phyloP scores from a whole-genome alignment of 139 green algal species.

The Edaphochlamys debaryana region DNA sequence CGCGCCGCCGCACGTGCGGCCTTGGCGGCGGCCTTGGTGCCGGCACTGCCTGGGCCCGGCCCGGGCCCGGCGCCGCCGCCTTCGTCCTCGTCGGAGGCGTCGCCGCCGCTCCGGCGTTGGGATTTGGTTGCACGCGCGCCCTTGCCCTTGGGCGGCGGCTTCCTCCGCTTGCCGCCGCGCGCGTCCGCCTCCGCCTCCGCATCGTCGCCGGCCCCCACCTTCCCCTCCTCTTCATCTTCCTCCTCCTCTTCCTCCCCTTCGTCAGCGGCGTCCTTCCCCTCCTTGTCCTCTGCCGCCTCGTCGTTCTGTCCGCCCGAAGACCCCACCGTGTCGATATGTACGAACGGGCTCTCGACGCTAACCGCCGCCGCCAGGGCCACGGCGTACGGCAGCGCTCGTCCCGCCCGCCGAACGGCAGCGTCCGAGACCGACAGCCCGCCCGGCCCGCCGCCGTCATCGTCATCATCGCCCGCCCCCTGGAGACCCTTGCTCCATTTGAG shows the following conservation, averaged over 20 bases:
- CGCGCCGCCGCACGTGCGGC: slow-evolving; percentile 13
- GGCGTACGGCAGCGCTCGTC: slow-evolving; percentile 73
- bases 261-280: neutral
- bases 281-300: neutral
- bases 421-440: slow-evolving; percentile 1
- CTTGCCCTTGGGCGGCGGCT: too few relatives aligned
- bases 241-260: slow-evolving; percentile 1
- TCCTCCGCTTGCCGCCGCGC: neutral
- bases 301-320: neutral
- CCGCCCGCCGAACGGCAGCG: slow-evolving; percentile 10
- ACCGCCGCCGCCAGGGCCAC: slow-evolving; percentile 87
- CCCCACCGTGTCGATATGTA: slow-evolving; percentile 70
- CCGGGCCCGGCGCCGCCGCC: neutral
- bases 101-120: neutral
- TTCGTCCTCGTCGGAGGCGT: neutral
- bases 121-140: too few relatives aligned
- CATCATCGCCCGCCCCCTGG: neutral
- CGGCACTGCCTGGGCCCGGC: neutral
- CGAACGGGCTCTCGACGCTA: slow-evolving; percentile 86
- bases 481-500: slow-evolving; percentile 26
- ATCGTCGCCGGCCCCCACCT: neutral
- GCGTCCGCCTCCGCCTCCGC: neutral
- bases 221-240: neutral
- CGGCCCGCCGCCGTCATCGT: neutral
- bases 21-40: neutral